Evolutionary conservation across 441 rosid genomes (phyloP), one percentile per base, ranked within the genome.

Genomic region (Euphorbia schlechtendalii): DNA sequence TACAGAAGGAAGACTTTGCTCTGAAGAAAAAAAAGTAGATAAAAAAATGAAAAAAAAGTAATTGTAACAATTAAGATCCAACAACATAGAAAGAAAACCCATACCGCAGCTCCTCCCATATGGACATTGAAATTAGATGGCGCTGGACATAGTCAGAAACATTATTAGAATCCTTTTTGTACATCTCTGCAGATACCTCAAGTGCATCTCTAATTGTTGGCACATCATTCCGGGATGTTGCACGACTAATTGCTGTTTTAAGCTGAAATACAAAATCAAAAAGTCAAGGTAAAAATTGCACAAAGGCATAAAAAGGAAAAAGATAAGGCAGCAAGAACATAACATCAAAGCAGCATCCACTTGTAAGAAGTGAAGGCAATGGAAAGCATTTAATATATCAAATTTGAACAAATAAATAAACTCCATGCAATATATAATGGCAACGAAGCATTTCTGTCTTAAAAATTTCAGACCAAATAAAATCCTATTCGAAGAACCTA

Each of bases 151-250:
- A 88, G 79, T 95, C 98, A 52, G 89, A 83, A 65, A 95, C 95
- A 78, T 83, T 92, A 83, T 88, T 92, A 73, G 80, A 80, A 68
- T 92, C 98, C 82, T 78, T 95, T 83, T 86, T 92, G 70, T 77
- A 88, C 95, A 95, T 92, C 76, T 88, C 98, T 68, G 98, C 96
- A 66, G 99, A 95, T 61, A 92, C 98, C 86, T 88, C 99, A 74
- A 95, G 91, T 69, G 96, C 99, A 69, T 92, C 96, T 77, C 85
- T 86, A 69, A 95, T 77, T 54, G 99, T 95, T 32, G 84, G 72
- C 48, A 92, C 69, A 81, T 95, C 98, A 71, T 92, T 89, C 69
- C 99, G 82, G 71, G 98, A 86, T 64, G 94, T 93, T 73, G 97
- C 99, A 40, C 94, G 97, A 63, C 81, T 73, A 64, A 95, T 86